A percentile compares a stretch with the other conserved stretches of the same genome.
Evolutionary conservation across 495 filamentous ascomycete genomes (phyloP).

Genomic region (Neurospora cerealis): DNA sequence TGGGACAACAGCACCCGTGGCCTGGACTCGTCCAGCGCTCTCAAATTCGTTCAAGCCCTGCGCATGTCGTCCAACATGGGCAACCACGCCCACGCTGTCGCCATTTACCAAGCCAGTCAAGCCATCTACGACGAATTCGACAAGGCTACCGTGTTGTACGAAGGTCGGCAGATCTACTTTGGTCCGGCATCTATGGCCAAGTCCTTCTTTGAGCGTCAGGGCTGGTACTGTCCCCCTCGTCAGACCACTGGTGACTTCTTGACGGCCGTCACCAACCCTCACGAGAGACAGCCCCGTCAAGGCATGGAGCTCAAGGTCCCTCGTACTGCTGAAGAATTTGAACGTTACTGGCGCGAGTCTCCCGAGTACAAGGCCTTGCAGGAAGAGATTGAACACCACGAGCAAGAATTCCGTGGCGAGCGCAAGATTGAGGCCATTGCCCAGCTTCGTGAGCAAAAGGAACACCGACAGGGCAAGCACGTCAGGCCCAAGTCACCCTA

Average conservation of each 20-base stretch:
- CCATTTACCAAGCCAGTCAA: slow-evolving; percentile 65
- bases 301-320: slow-evolving; percentile 54
- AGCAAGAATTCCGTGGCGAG: slow-evolving; percentile 34
- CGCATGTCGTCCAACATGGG: slow-evolving; percentile 25
- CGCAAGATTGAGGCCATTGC: slow-evolving; percentile 13
- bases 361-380: slow-evolving; percentile 45
- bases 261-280: slow-evolving; percentile 63
- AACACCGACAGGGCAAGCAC: slow-evolving; percentile 25
- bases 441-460: slow-evolving; percentile 16
- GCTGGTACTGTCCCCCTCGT: slow-evolving; percentile 53
- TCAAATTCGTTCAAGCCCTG: slow-evolving; percentile 36
- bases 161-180: slow-evolving; percentile 57
- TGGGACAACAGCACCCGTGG: slow-evolving; percentile 50
- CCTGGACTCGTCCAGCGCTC: slow-evolving; percentile 41
- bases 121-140: slow-evolving; percentile 57
- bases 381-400: slow-evolving; percentile 29
- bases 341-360: slow-evolving; percentile 27
- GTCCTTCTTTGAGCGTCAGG: slow-evolving; percentile 49
- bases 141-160: slow-evolving; percentile 52
- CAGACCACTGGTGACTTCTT: slow-evolving; percentile 70
- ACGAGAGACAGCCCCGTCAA: slow-evolving; percentile 50
- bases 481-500: slow-evolving; percentile 42
- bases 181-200: slow-evolving; percentile 44
- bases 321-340: slow-evolving; percentile 56
- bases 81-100: slow-evolving; percentile 43